These are phyloP conservation scores for Eremomyces bilateralis DNA, from an alignment of 495 filamentous ascomycete genomes.

Conservation along the genomic window DNA sequence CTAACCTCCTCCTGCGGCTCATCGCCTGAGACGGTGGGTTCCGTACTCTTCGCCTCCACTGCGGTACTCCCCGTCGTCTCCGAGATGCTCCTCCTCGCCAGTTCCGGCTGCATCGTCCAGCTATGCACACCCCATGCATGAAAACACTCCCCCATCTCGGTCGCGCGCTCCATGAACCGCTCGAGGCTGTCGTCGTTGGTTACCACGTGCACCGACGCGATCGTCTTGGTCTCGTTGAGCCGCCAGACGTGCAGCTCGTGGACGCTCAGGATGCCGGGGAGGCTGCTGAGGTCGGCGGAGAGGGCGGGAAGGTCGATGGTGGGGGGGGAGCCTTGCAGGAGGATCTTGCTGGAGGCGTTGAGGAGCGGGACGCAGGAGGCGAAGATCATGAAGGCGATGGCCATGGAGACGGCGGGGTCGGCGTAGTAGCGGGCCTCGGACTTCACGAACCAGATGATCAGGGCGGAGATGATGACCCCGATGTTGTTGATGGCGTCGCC, in stretches of 20 bases:
- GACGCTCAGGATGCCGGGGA: constrained; percentile 24
- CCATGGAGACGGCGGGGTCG: constrained; percentile 26
- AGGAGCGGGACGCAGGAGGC: constrained; percentile 23
- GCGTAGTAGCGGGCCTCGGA: constrained; percentile 25
- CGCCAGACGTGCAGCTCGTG: constrained; percentile 34
- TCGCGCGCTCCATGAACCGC: constrained; percentile 20
- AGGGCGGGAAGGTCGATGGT: constrained; percentile 10
- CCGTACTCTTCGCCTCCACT: too few species aligned
- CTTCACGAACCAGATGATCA: constrained; percentile 24
- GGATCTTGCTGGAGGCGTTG: constrained; percentile 17
- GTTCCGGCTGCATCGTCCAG: constrained; percentile 28
- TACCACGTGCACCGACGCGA: constrained; percentile 28
- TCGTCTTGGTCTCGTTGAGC: constrained; percentile 26
- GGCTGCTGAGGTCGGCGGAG: constrained; percentile 22
- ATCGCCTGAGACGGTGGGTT: too few species aligned
- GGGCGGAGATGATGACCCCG: constrained; percentile 25
- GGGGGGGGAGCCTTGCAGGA: constrained; percentile 12
- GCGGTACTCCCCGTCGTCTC: background rate
- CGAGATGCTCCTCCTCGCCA: constrained; percentile 6
- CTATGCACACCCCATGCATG: constrained; percentile 32
- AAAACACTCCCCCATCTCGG: constrained; percentile 26
- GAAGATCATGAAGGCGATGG: constrained; percentile 25
- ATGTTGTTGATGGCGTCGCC: constrained; percentile 29
- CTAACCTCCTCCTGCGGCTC: too few species aligned
- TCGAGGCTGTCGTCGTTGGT: constrained; percentile 19